Base-by-base conservation (phyloP, 768 basidiomycete species). In the Cantharellus anzutake region DNA sequence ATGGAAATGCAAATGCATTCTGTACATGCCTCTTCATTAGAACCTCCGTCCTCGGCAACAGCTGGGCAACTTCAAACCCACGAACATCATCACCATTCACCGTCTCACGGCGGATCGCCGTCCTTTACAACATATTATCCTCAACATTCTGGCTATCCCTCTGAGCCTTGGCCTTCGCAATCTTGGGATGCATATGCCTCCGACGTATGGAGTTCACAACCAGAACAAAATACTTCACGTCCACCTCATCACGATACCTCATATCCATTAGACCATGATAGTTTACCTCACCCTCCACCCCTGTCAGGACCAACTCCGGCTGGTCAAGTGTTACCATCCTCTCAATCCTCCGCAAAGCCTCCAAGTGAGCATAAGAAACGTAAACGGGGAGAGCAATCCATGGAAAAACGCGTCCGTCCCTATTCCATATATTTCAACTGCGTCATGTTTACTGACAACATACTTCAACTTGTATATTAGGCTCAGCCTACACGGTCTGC, bases 1-100 rank as follows among this genome's bases (percentile, higher is more conserved):
- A 69, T 51, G 7, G 56, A 41, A 62, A 62, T 62, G 60, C 52
- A 44, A 51, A 20, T 41, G 62, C 39, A 3, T 14, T 2, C 4
- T 38, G 5, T 42, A 14, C 59, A 52, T 42, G 59, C 38, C 35
- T 51, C 41, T 29, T 38, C 51, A n/a, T 40, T 35, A 55, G 14
- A 11, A 55, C 52, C 52, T 14, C 7, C 52, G 11, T 14, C 52
- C 52, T 14, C 52, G 11, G 14, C 11, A 14, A 11, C 52, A 55
- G 52, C 52, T 29, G 20, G 20, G 20, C 20, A 29, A 29, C 51
- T 14, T 40, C 34, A 55, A 11, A 11, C 14, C 52, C 52, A 55
- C 7, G 14, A 14, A 11, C 52, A 11, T 14, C 52, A 14, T 11
- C 11, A 14, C 34, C 52, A 55, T 11, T 37, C 14, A 38, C 52